These are phyloP conservation scores for Leccinum subgranulosum DNA, from an alignment of 768 basidiomycete genomes.

Conservation along the genomic window DNA sequence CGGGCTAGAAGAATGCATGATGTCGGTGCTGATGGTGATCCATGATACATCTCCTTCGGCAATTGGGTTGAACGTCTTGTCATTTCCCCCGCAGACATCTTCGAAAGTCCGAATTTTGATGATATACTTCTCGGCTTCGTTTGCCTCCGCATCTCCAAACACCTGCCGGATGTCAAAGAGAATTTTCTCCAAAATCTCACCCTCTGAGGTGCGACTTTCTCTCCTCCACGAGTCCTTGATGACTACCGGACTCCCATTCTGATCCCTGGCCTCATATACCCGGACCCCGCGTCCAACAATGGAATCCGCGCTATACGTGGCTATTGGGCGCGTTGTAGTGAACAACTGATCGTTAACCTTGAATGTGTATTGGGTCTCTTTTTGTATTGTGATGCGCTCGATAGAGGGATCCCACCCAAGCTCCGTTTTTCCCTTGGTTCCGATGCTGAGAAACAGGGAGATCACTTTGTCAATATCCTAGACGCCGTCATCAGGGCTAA, in stretches of 20 bases:
- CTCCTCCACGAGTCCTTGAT: conserved; percentile 13
- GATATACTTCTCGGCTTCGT: background rate
- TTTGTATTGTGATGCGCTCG: background rate
- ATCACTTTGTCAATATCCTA: background rate
- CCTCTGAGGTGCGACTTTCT: background rate
- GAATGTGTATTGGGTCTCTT: background rate
- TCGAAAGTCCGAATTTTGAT: background rate
- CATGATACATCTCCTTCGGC: no score
- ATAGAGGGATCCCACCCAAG: conserved; percentile 12
- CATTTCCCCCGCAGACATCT: background rate
- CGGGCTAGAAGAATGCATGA: no score
- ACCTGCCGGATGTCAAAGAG: background rate
- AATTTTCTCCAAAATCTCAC: background rate
- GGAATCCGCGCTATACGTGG: conserved; percentile 1
- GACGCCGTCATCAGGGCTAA: background rate
- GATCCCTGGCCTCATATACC: conserved; percentile 4
- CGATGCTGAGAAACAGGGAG: background rate
- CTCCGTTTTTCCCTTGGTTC: background rate
- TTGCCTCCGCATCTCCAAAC: background rate
- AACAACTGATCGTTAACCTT: background rate
- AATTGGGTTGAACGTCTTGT: no score
- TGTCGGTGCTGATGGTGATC: no score
- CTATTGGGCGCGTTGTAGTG: background rate
- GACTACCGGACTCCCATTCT: background rate
- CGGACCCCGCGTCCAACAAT: background rate